A percentile compares a stretch with the other conserved stretches of the same genome.
phyloP scores from a whole-genome alignment of 2,329 filamentous ascomycete species.

The Ophiostoma ips region DNA sequence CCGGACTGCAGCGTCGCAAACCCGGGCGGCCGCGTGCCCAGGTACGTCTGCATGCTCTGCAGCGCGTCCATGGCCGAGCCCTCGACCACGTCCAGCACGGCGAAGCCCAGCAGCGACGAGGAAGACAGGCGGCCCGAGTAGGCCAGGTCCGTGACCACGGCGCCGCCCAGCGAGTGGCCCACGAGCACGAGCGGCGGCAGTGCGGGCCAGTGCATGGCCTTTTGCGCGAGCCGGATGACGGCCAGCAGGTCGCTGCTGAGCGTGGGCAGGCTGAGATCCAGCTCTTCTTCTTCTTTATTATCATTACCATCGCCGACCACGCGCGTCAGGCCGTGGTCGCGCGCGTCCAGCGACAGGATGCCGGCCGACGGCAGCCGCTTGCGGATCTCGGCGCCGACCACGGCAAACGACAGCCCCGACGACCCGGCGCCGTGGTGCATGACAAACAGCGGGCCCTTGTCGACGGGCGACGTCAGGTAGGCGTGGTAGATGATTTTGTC shows the following conservation, averaged over 20 bases:
- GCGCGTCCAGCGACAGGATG: conserved; percentile 71
- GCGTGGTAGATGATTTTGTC: conserved; percentile 53
- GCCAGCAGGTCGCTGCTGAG: conserved; percentile 59
- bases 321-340: conserved; percentile 64
- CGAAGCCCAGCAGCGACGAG: conserved; percentile 51
- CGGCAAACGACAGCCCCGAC: conserved; percentile 81
- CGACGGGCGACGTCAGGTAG: conserved; percentile 72
- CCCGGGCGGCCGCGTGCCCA: conserved; percentile 63
- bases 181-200: conserved; percentile 69
- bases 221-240: conserved; percentile 53
- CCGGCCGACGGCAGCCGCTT: conserved; percentile 67
- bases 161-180: conserved; percentile 85
- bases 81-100: conserved; percentile 89
- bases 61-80: conserved; percentile 90
- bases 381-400: conserved; percentile 63
- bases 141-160: conserved; percentile 76
- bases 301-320: conserved; percentile 8
- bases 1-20: conserved; percentile 68
- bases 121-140: conserved; percentile 42
- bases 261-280: conserved; percentile 59
- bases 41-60: conserved; percentile 84
- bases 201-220: conserved; percentile 55
- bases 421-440: conserved; percentile 92
- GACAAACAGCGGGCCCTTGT: conserved; percentile 69
- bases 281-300: neutral